phyloP scores from a whole-genome alignment of 768 basidiomycete species.

The Leccinum fibrillosum region DNA sequence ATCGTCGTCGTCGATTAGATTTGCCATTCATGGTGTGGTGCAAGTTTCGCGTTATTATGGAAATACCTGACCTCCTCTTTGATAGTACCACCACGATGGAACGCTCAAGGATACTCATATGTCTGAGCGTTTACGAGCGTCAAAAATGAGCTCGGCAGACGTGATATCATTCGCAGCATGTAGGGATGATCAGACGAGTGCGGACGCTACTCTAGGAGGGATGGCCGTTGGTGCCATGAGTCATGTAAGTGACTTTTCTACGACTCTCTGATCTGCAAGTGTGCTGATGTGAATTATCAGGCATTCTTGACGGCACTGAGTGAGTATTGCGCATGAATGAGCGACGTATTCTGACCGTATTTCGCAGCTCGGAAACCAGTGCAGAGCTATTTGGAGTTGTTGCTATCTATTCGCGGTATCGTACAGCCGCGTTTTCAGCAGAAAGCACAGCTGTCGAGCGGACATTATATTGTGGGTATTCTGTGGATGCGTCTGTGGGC shows the following conservation, averaged over 20 bases:
- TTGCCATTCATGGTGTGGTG: conserved; percentile 28
- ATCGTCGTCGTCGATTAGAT: conserved; percentile 10
- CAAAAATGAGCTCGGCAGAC: conserved; percentile 67
- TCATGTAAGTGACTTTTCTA: conserved; percentile 46
- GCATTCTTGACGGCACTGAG: conserved; percentile 57
- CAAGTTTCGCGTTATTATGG: not conserved
- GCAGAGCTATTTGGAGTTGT: conserved; percentile 64
- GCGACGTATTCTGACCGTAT: not conserved
- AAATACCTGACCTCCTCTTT: not conserved
- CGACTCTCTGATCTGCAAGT: too few relatives aligned
- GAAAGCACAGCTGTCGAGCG: conserved; percentile 71
- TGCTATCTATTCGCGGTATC: conserved; percentile 56
- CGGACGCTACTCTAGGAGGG: conserved; percentile 62
- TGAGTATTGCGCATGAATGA: conserved; percentile 15
- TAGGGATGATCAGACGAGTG: conserved; percentile 68
- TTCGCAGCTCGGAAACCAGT: conserved; percentile 43
- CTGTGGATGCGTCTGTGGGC: not conserved
- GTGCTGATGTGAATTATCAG: conserved; percentile 32
- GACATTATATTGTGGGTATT: conserved; percentile 56
- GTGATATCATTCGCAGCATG: conserved; percentile 78
- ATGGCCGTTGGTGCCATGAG: conserved; percentile 79
- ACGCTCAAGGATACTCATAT: conserved; percentile 46
- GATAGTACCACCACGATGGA: conserved; percentile 59
- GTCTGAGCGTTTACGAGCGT: conserved; percentile 26
- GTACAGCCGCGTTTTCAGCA: conserved; percentile 61